A percentile compares a stretch with the other conserved stretches of the same genome.
Conservation (phyloP, 2,329 filamentous ascomycete genomes). For the Hypocreales sp. region DNA sequence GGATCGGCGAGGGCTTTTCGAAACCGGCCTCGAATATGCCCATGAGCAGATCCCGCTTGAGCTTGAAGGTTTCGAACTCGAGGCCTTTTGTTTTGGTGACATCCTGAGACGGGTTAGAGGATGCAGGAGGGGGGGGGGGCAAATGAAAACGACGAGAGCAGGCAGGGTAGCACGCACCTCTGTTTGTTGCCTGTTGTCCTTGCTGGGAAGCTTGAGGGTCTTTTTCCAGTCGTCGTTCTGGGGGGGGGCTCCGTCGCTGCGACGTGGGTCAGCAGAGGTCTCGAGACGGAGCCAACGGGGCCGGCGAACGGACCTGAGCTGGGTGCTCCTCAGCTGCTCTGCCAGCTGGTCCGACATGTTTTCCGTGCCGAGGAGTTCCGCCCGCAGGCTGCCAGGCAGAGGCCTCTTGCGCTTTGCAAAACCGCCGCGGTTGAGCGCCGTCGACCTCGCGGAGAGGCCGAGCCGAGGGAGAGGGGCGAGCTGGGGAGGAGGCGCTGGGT, state of each 20-base stretch:
- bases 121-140: constrained; percentile 2
- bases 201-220: constrained; percentile 53
- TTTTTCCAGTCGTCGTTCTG: constrained; percentile 55
- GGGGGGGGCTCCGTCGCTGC: constrained; percentile 31
- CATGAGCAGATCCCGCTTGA: constrained; percentile 94
- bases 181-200: constrained; percentile 66
- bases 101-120: constrained; percentile 42
- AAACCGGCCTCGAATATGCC: constrained; percentile 98
- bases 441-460: too few species aligned
- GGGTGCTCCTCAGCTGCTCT: constrained; percentile 26
- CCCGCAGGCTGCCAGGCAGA: constrained; percentile 10
- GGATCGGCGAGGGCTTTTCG: constrained; percentile 95
- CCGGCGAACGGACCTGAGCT: constrained; percentile 21
- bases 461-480: too few species aligned
- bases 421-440: too few species aligned
- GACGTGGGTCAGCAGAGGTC: constrained; percentile 5
- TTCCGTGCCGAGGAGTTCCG: constrained; percentile 11
- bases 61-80: constrained; percentile 92
- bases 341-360: constrained; percentile 28
- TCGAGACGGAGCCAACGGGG: constrained; percentile 3
- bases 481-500: too few species aligned
- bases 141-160: not conserved
- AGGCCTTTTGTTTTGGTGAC: constrained; percentile 95
- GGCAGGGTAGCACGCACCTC: constrained; percentile 35
- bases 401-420: too few species aligned